Base-by-base conservation (phyloP, 768 basidiomycete species). In the Auriculariales sp. region DNA sequence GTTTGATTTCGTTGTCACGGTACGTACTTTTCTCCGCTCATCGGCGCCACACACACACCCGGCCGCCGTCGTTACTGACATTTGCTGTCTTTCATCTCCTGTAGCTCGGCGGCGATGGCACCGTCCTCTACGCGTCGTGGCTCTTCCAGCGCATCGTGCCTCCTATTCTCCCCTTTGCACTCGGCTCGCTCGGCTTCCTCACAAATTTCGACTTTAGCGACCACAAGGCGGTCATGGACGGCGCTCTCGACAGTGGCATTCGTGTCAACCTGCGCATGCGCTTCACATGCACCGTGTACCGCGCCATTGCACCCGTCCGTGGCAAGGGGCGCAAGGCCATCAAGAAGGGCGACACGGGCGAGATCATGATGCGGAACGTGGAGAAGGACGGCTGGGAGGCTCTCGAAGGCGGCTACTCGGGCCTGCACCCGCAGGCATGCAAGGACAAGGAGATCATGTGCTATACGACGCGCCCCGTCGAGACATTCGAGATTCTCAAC, bases 391-490 rank as follows among this genome's bases (percentile, higher is more conserved):
- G 93, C 1, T 99, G 95, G 95, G 94, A 97, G 64, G 90, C 92
- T 4, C 69, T 99, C 28, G 95, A 99, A 64, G 82, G 81, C 45
- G 85, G 84, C 14, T 77, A 74, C 70, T 68, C 66, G 25, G 71
- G 69, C 12, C 67, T 24, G 10, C 12, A 22, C 10, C 25, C 12
- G 30, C 14, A 28, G 7, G 22, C 39, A 1, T 44, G 39, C 47
- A 94, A 82, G 66, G 95, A 99, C 67, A 94, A 81, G 71, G 89
- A 95, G 66, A 95, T 99, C 54, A 93, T 87, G 85, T 99, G 95
- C 63, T 98, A 92, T 62, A 84, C 90, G 17, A 98, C 95, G 4
- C 68, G 90, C 54, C 87, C 95, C 0, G 89, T 82, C 34, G 95
- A 98, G 68, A 91, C 84, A 52, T 99, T 99, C 57, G 95, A 99